These are phyloP conservation scores for Capsicum pubescens DNA, from an alignment of 257 asterid species.

Conservation along the genomic window DNA sequence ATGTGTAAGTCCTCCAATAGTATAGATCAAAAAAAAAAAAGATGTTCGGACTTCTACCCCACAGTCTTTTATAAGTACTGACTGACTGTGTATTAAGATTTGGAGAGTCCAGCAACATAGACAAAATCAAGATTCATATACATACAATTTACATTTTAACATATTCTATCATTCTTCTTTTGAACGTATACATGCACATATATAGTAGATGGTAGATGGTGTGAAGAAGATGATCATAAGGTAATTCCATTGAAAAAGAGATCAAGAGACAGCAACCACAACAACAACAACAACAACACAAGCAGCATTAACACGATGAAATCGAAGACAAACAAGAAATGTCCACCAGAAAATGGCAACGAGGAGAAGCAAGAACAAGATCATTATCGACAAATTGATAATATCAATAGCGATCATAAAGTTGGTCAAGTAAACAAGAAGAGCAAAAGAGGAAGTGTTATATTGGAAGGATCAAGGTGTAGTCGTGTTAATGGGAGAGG, in stretches of 20 bases:
- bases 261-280: conserved; percentile 34
- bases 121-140: background rate
- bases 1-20: background rate
- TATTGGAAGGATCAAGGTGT: conserved; percentile 78
- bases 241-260: conserved; percentile 65
- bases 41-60: background rate
- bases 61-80: too few species aligned
- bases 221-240: conserved; percentile 45
- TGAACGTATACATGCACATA: conserved; percentile 19
- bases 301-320: conserved; percentile 40
- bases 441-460: conserved; percentile 55
- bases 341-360: conserved; percentile 30
- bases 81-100: background rate
- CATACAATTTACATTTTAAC: background rate
- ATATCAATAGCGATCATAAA: background rate
- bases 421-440: conserved; percentile 36
- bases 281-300: background rate
- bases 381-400: background rate
- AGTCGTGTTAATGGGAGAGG: conserved; percentile 87
- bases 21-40: background rate
- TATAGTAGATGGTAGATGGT: conserved; percentile 32
- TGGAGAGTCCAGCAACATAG: background rate
- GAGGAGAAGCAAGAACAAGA: conserved; percentile 21
- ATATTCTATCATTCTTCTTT: background rate
- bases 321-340: conserved; percentile 68